Conservation (phyloP, 2,329 filamentous ascomycete genomes). For the Ascochyta pisi region DNA sequence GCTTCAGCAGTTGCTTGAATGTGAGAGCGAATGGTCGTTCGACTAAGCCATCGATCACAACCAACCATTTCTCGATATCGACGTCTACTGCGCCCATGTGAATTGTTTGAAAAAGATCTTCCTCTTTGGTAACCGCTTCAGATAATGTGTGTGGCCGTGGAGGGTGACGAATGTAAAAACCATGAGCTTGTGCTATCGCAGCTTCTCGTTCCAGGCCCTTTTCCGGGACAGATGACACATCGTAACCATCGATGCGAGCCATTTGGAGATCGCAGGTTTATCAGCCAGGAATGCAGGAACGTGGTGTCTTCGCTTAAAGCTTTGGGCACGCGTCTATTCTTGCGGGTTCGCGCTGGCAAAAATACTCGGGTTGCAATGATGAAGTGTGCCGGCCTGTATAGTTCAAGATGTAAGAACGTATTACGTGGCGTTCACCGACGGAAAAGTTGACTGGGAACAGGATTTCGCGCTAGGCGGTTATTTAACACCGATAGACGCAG, state of each 20-base stretch:
- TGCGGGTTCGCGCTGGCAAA: not conserved
- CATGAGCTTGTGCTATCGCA: conserved; percentile 2
- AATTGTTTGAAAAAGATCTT: conserved; percentile 46
- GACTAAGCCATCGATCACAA: conserved; percentile 44
- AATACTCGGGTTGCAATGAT: not conserved
- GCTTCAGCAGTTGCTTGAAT: conserved; percentile 30
- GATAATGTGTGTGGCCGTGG: conserved; percentile 37
- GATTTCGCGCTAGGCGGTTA: too few relatives aligned
- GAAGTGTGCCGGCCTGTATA: not conserved
- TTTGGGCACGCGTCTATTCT: not conserved
- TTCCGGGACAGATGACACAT: conserved; percentile 1
- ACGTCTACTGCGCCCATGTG: conserved; percentile 46
- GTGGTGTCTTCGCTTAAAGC: not conserved
- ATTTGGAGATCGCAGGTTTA: not conserved
- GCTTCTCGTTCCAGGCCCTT: conserved; percentile 6
- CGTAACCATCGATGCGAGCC: not conserved
- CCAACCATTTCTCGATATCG: conserved; percentile 33
- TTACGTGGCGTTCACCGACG: too few relatives aligned
- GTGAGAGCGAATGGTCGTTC: conserved; percentile 34
- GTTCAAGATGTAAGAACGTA: too few relatives aligned
- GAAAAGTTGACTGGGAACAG: too few relatives aligned
- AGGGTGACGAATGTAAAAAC: conserved; percentile 32
- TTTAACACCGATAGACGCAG: too few relatives aligned
- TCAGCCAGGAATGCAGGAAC: not conserved
- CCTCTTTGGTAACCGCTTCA: conserved; percentile 33